These are phyloP conservation scores for Cytospora piceae DNA, from an alignment of 2,329 filamentous ascomycete species.

Conservation along the genomic window DNA sequence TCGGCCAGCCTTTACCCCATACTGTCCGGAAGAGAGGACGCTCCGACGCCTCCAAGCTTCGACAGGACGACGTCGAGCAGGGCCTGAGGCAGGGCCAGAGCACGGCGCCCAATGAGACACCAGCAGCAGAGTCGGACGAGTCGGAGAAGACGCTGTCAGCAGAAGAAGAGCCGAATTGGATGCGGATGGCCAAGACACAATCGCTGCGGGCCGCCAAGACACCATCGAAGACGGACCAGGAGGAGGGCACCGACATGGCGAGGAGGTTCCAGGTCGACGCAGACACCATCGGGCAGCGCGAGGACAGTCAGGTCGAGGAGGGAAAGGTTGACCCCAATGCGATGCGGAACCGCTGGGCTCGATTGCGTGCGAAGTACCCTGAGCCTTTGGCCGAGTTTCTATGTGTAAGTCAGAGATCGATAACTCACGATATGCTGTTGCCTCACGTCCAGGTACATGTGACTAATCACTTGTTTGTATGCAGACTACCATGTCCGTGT, in stretches of 20 bases:
- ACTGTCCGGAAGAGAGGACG: constrained; percentile 22
- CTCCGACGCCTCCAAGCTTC: not conserved
- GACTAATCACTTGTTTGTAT: not conserved
- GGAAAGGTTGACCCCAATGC: constrained; percentile 33
- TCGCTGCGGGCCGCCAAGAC: not conserved
- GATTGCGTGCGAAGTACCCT: constrained; percentile 36
- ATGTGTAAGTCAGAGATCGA: constrained; percentile 14
- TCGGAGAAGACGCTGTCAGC: not conserved
- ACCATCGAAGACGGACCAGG: constrained; percentile 21
- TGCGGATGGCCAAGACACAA: too few species aligned
- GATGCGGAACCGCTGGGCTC: constrained; percentile 38
- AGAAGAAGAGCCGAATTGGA: too few species aligned
- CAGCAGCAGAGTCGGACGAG: constrained; percentile 6
- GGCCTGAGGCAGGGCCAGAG: constrained; percentile 8
- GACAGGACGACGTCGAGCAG: constrained; percentile 25
- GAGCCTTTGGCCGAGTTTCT: constrained; percentile 38
- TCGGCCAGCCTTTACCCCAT: constrained; percentile 35
- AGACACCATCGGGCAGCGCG: constrained; percentile 33
- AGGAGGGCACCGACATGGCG: constrained; percentile 26
- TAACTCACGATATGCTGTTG: not conserved
- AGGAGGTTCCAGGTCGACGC: constrained; percentile 35
- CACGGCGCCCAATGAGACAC: not conserved
- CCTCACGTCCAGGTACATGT: not conserved
- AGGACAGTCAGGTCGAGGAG: constrained; percentile 33
- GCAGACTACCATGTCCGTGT: constrained; percentile 35